Evolutionary conservation across 768 basidiomycete species (phyloP).

Genomic region (Serendipita sp.): DNA sequence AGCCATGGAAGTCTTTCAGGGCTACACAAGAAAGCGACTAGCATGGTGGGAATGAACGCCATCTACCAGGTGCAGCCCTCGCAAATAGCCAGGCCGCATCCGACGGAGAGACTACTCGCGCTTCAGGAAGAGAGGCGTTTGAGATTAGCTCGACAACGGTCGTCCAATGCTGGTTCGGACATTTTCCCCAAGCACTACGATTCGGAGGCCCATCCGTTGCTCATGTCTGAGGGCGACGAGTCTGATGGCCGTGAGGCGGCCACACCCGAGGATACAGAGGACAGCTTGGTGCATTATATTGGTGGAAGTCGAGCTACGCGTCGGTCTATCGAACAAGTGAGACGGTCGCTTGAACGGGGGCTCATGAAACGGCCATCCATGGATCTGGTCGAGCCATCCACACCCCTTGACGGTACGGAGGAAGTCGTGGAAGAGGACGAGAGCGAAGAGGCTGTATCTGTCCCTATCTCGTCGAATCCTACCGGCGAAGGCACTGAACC

Average conservation of each 20-base stretch:
- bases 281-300: conserved; percentile 23
- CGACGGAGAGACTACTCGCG: background rate
- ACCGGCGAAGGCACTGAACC: conserved; percentile 38
- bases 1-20: background rate
- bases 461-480: conserved; percentile 33
- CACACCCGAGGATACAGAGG: background rate
- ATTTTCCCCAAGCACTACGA: background rate
- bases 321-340: conserved; percentile 17
- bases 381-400: background rate
- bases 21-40: background rate
- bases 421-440: conserved; percentile 48
- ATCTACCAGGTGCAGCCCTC: background rate
- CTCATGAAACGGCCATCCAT: conserved; percentile 37
- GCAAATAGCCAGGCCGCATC: background rate
- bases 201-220: background rate
- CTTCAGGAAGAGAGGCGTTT: background rate
- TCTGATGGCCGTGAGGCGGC: background rate
- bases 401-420: conserved; percentile 27
- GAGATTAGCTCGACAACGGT: background rate
- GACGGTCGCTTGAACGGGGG: conserved; percentile 26
- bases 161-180: background rate
- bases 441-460: conserved; percentile 20
- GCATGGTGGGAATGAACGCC: conserved; percentile 3
- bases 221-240: conserved; percentile 10
- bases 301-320: conserved; percentile 13